Percentiles rank a stretch among this genome's conserved stretches.
Evolutionary conservation across 2,329 filamentous ascomycete genomes (phyloP).

Genomic region (Metarhizium brunneum): DNA sequence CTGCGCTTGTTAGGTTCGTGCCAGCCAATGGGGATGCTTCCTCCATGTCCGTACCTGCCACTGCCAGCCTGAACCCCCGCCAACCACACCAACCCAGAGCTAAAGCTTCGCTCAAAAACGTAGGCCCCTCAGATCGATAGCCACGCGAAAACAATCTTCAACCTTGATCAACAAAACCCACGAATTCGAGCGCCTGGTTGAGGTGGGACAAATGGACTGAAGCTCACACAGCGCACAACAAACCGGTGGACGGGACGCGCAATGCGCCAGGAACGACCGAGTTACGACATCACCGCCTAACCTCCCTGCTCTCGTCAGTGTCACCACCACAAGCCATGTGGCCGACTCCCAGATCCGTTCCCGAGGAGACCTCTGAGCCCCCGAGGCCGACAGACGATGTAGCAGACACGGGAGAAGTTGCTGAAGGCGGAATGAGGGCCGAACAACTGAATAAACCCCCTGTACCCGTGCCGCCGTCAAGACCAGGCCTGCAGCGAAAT

Average conservation of each 20-base stretch:
- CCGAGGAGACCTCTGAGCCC: background rate
- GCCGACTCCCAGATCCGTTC: slow-evolving; percentile 13
- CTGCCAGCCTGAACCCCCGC: too few relatives aligned
- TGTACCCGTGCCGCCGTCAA: slow-evolving; percentile 6
- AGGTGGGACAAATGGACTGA: background rate
- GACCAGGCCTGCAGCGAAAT: slow-evolving; percentile 13
- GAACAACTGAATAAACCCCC: slow-evolving; percentile 25
- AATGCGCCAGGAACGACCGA: slow-evolving; percentile 8
- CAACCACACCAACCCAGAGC: background rate
- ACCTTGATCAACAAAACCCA: background rate
- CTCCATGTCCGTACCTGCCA: too few relatives aligned
- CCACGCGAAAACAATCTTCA: background rate
- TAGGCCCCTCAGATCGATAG: background rate
- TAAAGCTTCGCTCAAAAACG: background rate
- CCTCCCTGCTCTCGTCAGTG: background rate
- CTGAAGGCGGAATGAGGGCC: slow-evolving; percentile 22
- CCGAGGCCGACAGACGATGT: slow-evolving; percentile 25
- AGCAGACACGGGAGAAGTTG: slow-evolving; percentile 30
- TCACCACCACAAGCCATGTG: slow-evolving; percentile 28
- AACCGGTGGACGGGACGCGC: slow-evolving; percentile 3
- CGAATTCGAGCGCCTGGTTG: background rate
- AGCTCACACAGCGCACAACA: background rate
- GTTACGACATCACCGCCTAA: slow-evolving; percentile 1
- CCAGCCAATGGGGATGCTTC: background rate
- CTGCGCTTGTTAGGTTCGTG: background rate